Base-by-base conservation (phyloP, 139 green algal genomes). In the Zygnema circumcarinatum region DNA sequence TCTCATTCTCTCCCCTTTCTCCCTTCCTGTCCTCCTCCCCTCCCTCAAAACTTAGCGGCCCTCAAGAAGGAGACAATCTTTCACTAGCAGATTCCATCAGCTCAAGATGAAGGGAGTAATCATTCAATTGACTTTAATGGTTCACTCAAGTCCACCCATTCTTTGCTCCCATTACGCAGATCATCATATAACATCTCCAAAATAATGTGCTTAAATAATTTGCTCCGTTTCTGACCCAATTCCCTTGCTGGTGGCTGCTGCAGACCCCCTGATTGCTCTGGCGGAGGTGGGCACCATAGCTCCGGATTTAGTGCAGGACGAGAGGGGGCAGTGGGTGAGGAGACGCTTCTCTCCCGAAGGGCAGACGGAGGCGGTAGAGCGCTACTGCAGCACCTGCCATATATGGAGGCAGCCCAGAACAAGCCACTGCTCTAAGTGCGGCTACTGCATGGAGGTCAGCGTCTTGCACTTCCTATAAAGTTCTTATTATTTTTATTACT, bases 301-400 rank as follows among this genome's bases (percentile, higher is more conserved):
- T 29, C 36, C 20, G 36, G 42, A 88, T 54, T 32, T 88, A 42
- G n/a, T 73, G 29, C 73, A 62, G 1, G 74, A 88, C 38, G 79
- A 88, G 75, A 38, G 16, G 0, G 83, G 83, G 29, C 83, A 88
- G 74, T 88, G 83, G 83, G 29, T 36, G n/a, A 20, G 79, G 79
- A 83, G 29, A 76, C 54, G 79, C 7, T 29, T 38, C 22, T 36
- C 33, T n/a, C 35, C 35, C 21, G 83, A 35, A 36, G 82, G 31
- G 2, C 38, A 35, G 11, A 41, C 31, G 22, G 68, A 39, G 3
- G 2, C 25, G 2, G 21, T 41, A 41, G 85, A 91, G 74, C 81
- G 72, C 0, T 96, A 95, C 88, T 97, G 95, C 91, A 42, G 2
- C 33, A 95, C 92, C 0, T 97, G 95, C 81, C 81, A 95, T 73